Percentiles rank a stretch among this genome's conserved stretches.
Conservation (phyloP, 768 basidiomycete genomes). For the Russula sp. region DNA sequence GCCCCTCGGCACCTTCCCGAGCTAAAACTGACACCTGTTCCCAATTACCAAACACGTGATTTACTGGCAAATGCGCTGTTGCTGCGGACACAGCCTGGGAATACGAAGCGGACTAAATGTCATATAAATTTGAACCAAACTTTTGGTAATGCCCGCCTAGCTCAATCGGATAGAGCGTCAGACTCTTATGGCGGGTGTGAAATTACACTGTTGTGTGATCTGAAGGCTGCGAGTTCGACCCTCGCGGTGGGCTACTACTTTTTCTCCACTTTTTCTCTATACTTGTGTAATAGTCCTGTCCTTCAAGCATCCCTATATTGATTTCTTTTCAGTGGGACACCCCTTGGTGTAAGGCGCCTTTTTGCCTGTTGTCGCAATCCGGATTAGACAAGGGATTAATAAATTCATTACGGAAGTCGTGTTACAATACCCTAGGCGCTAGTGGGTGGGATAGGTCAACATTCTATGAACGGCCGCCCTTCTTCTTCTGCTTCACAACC, state of each 20-base stretch:
- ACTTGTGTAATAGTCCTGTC: neutral
- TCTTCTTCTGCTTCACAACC: constrained; percentile 95
- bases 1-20: neutral
- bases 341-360: too few species aligned
- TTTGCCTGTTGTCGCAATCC: neutral
- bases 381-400: neutral
- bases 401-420: constrained; percentile 6
- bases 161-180: constrained; percentile 65
- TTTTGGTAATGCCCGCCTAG: constrained; percentile 41
- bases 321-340: too few species aligned
- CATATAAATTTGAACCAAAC: neutral
- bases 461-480: constrained; percentile 50
- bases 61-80: too few species aligned
- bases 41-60: too few species aligned
- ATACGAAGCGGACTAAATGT: neutral
- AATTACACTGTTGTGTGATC: constrained; percentile 27
- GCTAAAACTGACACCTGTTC: neutral
- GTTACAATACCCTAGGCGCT: constrained; percentile 2
- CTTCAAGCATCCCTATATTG: too few species aligned
- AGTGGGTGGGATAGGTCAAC: neutral
- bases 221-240: constrained; percentile 60
- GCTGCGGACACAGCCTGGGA: neutral
- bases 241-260: constrained; percentile 48
- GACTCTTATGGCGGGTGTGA: constrained; percentile 39
- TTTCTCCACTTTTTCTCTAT: neutral